phyloP scores from a whole-genome alignment of 305 asterid genomes.

The Rubia balearica region DNA sequence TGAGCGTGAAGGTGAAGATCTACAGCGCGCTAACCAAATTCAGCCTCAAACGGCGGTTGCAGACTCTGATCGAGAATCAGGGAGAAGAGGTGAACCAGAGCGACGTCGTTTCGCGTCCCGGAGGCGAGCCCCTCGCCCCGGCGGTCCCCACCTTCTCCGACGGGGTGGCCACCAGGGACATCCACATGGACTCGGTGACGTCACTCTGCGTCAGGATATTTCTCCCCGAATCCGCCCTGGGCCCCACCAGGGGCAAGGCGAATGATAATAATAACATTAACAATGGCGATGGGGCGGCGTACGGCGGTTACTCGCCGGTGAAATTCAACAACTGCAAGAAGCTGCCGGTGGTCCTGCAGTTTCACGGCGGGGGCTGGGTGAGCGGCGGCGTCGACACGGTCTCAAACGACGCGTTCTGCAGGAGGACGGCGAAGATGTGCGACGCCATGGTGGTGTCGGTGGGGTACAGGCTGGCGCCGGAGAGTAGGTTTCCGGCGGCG shows the following conservation, averaged over 20 bases:
- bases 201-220: conserved; percentile 59
- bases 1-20: conserved; percentile 50
- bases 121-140: conserved; percentile 45
- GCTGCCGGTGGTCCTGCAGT: conserved; percentile 71
- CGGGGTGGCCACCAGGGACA: conserved; percentile 75
- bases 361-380: conserved; percentile 87
- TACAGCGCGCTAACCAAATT: conserved; percentile 62
- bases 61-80: conserved; percentile 17
- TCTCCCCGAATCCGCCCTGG: conserved; percentile 58
- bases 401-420: conserved; percentile 59
- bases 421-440: conserved; percentile 62
- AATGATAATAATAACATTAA: background rate
- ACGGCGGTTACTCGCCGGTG: conserved; percentile 65
- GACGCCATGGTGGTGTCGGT: conserved; percentile 74
- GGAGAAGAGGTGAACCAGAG: background rate
- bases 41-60: conserved; percentile 46
- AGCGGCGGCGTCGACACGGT: conserved; percentile 59
- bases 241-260: conserved; percentile 11
- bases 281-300: conserved; percentile 23
- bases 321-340: conserved; percentile 38
- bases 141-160: conserved; percentile 55
- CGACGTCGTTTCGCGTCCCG: conserved; percentile 56
- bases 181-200: conserved; percentile 60
- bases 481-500: conserved; percentile 69
- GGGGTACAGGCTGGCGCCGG: conserved; percentile 88